Evolutionary conservation across 179 eudicot species (phyloP), one percentile per base, ranked within the genome.

Genomic region (Heliamphora pulchella): DNA sequence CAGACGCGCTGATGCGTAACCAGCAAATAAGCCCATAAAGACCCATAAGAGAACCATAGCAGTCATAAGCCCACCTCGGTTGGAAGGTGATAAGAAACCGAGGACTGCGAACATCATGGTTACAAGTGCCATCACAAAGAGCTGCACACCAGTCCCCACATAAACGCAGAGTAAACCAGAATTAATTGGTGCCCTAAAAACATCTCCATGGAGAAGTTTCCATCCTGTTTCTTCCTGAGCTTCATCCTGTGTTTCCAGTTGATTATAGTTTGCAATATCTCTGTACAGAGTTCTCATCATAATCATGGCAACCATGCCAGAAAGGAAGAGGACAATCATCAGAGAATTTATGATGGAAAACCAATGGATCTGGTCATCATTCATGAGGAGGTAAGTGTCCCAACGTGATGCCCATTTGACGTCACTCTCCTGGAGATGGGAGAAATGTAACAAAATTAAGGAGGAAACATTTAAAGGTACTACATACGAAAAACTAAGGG

Each of bases 241-340:
- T 76, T 89, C 91, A 46, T 89, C 91, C 62, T 86, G 89, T 15
- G 91, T 80, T 58, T 86, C 89, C 48, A 87, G 81, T 46, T 89
- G 87, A 64, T 89, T 89, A 71, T 89, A 89, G 61, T 87, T 87
- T 53, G 91, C 78, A 62, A 89, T 87, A 79, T 89, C 91, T 79
- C 89, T 81, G 81, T 86, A 87, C 31, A 89, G 82, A 57, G 91
- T 89, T 47, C 91, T 81, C 86, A 89, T 81, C 91, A 89, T 87
- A 71, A 87, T 89, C 91, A 87, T 87, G 31, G 91, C 91, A 22
- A 87, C 91, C 91, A 87, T 89, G 51, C 91, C 91, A n/a, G 91
- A 89, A 31, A 89, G 91, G 81, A 89, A 89, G 51, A 85, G 89
- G 57, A 89, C 91, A 64, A 89, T 89, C 91, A 87, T 87, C 69